Base-by-base conservation (phyloP, 164 flowering plant species). In the Hamamelis virginiana region DNA sequence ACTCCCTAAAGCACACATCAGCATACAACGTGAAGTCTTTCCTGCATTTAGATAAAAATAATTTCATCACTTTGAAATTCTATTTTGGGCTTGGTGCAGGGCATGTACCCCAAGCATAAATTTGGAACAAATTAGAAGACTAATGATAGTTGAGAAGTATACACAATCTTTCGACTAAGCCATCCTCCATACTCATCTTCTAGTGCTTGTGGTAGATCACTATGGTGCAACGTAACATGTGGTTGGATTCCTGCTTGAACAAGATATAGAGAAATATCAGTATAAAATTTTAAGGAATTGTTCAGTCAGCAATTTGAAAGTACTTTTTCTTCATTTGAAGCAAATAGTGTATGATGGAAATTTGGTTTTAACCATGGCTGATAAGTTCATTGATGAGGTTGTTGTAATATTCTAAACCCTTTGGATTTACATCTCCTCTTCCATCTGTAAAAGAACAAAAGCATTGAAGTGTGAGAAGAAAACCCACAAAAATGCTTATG, bases 111-210 rank as follows among this genome's bases (percentile, higher is more conserved):
- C 41, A 33, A 33, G 2, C 2, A 33, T 6, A 33, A 33, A 33
- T 33, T 33, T 33, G 2, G 41, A 33, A 33, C 41, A 33, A 33
- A 33, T 33, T 33, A 33, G 41, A 33, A 33, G 41, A 33, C 41
- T 33, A 33, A 33, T 33, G 41, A 33, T 2, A 33, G 16, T 1
- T 41, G 27, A 64, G 45, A 56, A 33, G 10, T 76, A 5, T 80
- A 89, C 97, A 90, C 81, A 55, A 87, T 85, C 59, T 67, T 83
- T 46, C 62, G 69, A 68, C 80, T 85, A 33, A 88, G 55, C 90
- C 91, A 91, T 76, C 93, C 93, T 63, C 80, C 86, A 72, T 90
- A 91, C 76, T 84, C 90, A 51, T 91, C 93, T 78, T 91, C 90
- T 45, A 91, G 93, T 38, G 70, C 86, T 65, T 88, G 97, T 43